Conservation (phyloP, 768 basidiomycete genomes). For the Termitomyces sp. region DNA sequence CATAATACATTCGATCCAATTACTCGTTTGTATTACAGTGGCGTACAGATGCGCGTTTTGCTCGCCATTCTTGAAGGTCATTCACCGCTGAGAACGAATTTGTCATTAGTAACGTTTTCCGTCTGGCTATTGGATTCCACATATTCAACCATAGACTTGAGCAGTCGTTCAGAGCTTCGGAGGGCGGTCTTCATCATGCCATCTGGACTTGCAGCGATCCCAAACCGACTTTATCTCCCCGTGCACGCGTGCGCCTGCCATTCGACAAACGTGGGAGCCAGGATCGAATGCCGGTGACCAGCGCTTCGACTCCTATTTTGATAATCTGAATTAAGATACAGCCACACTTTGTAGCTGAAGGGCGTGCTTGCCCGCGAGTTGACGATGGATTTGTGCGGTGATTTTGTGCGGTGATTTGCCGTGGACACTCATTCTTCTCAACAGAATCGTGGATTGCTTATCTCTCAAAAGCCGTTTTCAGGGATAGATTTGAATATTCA, state of each 20-base stretch:
- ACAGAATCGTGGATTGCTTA: background rate
- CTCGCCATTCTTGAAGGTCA: background rate
- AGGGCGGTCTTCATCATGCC: background rate
- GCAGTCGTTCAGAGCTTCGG: background rate
- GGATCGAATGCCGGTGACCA: too few relatives aligned
- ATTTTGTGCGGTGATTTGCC: background rate
- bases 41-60: background rate
- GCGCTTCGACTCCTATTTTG: background rate
- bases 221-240: background rate
- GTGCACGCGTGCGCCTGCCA: background rate
- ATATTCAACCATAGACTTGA: background rate
- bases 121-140: background rate
- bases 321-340: background rate
- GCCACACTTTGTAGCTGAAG: background rate
- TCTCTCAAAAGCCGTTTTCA: background rate
- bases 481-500: background rate
- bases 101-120: background rate
- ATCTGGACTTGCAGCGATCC: background rate
- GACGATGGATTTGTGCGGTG: background rate
- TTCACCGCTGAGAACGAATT: background rate
- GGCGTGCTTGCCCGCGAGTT: background rate
- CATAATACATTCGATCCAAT: background rate
- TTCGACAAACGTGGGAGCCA: too few relatives aligned
- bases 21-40: background rate
- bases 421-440: background rate